Percentiles rank a stretch among this genome's conserved stretches.
Evolutionary conservation across 2,329 filamentous ascomycete species (phyloP).

Genomic region (Juglanconis sp.): DNA sequence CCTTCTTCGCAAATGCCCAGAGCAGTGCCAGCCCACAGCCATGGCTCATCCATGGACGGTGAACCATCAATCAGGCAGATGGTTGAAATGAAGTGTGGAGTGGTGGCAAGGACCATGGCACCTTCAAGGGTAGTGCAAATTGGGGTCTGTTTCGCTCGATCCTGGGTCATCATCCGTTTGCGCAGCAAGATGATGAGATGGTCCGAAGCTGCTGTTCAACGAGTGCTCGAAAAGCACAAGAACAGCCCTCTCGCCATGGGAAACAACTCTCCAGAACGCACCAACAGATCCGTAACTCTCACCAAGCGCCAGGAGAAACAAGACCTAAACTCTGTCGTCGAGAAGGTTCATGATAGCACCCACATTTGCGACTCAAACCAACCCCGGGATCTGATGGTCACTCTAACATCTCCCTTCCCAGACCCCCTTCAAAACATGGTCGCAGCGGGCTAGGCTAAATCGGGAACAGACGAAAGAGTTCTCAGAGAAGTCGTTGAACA

Average conservation of each 20-base stretch:
- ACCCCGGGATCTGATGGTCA: background rate
- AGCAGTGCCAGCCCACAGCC: background rate
- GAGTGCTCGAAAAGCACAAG: too few relatives aligned
- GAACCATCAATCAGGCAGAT: constrained; percentile 13
- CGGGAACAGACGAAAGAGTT: background rate
- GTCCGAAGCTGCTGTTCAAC: too few relatives aligned
- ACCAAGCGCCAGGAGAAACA: background rate
- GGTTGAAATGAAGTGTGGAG: constrained; percentile 15
- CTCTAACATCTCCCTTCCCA: background rate
- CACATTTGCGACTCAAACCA: constrained; percentile 3
- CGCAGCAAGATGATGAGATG: too few relatives aligned
- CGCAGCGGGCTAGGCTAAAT: background rate
- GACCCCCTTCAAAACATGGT: constrained; percentile 3
- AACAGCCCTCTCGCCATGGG: too few relatives aligned
- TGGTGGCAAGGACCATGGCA: constrained; percentile 19
- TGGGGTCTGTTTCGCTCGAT: constrained; percentile 19
- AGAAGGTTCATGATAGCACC: background rate
- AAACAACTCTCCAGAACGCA: background rate
- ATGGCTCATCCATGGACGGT: constrained; percentile 1
- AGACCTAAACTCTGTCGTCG: background rate
- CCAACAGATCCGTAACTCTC: background rate
- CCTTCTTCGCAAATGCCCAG: background rate
- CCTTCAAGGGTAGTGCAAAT: constrained; percentile 17
- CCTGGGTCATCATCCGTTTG: background rate
- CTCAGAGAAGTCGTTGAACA: constrained; percentile 2